phyloP scores from a whole-genome alignment of 345 rosid species.

The Streptanthus diversifolius region DNA sequence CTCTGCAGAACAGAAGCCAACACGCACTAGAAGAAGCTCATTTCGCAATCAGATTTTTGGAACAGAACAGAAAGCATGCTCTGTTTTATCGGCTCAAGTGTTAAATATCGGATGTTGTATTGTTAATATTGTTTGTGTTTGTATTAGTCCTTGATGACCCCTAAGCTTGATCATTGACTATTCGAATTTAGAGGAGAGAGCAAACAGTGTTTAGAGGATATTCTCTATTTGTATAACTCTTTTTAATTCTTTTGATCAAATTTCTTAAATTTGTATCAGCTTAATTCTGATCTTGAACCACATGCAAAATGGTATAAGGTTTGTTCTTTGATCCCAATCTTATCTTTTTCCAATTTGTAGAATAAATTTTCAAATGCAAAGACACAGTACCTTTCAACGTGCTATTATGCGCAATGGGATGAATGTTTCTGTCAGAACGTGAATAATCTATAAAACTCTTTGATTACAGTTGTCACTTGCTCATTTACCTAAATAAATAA shows the following conservation, averaged over 20 bases:
- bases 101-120: constrained; percentile 23
- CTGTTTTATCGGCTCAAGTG: constrained; percentile 15
- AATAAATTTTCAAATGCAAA: not conserved
- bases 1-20: not conserved
- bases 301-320: not conserved
- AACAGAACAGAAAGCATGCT: constrained; percentile 1
- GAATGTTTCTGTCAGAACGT: not conserved
- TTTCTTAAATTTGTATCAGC: not conserved
- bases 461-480: not conserved
- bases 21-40: not conserved
- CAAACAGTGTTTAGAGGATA: constrained; percentile 13
- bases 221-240: constrained; percentile 13
- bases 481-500: not conserved
- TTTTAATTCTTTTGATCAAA: constrained; percentile 20
- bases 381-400: not conserved
- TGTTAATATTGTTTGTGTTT: constrained; percentile 31
- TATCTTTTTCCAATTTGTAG: not conserved
- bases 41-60: not conserved
- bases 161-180: constrained; percentile 2
- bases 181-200: constrained; percentile 1
- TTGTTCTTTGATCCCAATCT: not conserved
- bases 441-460: not conserved
- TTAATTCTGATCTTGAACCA: not conserved
- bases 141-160: constrained; percentile 17
- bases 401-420: not conserved